Conservation (phyloP, 306 rosid genomes). For the Arachis hypogaea region DNA sequence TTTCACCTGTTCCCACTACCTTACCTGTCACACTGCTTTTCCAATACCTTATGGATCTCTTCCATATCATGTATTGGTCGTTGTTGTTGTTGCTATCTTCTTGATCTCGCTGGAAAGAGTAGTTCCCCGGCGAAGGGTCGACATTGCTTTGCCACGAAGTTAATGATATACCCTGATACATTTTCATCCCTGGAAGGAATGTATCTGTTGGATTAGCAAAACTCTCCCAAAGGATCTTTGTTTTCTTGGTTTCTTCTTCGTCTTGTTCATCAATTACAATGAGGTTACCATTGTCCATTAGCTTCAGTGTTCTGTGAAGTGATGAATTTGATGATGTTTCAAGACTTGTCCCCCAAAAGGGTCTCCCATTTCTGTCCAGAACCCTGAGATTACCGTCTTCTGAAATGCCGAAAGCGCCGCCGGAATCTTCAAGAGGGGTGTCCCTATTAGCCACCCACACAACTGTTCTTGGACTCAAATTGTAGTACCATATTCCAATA, state of each 20-base stretch:
- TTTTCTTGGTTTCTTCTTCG: conserved; percentile 29
- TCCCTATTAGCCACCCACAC: conserved; percentile 85
- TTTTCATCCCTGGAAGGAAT: conserved; percentile 83
- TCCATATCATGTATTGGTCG: conserved; percentile 62
- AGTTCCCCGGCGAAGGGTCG: conserved; percentile 74
- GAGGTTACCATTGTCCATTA: conserved; percentile 73
- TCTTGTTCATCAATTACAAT: conserved; percentile 41
- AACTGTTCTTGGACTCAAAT: conserved; percentile 55
- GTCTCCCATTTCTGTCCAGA: conserved; percentile 45
- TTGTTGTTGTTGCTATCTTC: conserved; percentile 29
- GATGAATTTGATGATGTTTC: conserved; percentile 40
- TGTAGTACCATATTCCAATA: conserved; percentile 76
- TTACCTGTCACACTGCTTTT: conserved; percentile 64
- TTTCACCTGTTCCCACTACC: conserved; percentile 56
- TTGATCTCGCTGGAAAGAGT: conserved; percentile 66
- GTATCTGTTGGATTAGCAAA: conserved; percentile 76
- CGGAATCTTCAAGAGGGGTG: conserved; percentile 52
- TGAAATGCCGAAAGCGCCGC: conserved; percentile 56
- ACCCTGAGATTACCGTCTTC: conserved; percentile 73
- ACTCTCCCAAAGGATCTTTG: conserved; percentile 65
- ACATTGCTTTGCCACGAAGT: conserved; percentile 69
- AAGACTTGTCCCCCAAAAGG: conserved; percentile 61
- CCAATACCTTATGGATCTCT: conserved; percentile 77
- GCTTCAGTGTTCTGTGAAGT: conserved; percentile 39
- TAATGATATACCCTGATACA: conserved; percentile 54